A percentile compares a stretch with the other conserved stretches of the same genome.
phyloP scores from a whole-genome alignment of 352 stramenopile species.

The Phytophthora meadii region DNA sequence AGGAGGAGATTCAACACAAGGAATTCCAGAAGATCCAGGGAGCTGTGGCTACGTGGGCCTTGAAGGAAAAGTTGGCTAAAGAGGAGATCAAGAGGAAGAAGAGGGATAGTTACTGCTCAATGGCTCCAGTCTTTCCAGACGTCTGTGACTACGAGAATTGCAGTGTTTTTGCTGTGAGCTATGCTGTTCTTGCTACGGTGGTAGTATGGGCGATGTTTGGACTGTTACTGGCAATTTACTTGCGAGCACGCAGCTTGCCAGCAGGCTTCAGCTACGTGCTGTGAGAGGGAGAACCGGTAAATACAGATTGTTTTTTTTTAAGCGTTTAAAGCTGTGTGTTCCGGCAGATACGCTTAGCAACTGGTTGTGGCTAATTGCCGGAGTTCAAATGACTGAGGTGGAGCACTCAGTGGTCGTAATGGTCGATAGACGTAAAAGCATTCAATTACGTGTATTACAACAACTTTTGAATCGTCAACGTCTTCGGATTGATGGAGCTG shows the following conservation, averaged over 20 bases:
- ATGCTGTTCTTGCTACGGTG: constrained; percentile 56
- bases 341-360: no score
- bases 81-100: constrained; percentile 36
- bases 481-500: no score
- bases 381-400: no score
- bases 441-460: no score
- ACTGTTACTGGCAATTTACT: constrained; percentile 29
- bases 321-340: no score
- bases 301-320: no score
- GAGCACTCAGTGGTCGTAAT: no score
- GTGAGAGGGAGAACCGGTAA: no score
- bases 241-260: constrained; percentile 15
- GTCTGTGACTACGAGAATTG: constrained; percentile 56
- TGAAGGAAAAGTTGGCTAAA: constrained; percentile 54
- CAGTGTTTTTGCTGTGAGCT: constrained; percentile 49
- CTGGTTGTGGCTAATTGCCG: no score
- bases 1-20: constrained; percentile 52
- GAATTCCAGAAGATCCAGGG: constrained; percentile 68
- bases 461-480: no score
- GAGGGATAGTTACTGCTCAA: constrained; percentile 40
- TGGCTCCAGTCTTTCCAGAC: constrained; percentile 36
- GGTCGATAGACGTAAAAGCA: no score
- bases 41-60: constrained; percentile 56
- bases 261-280: constrained; percentile 11
- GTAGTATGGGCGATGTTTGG: constrained; percentile 56